Conservation (phyloP, 2,329 filamentous ascomycete genomes). For the Microdochium paspali region DNA sequence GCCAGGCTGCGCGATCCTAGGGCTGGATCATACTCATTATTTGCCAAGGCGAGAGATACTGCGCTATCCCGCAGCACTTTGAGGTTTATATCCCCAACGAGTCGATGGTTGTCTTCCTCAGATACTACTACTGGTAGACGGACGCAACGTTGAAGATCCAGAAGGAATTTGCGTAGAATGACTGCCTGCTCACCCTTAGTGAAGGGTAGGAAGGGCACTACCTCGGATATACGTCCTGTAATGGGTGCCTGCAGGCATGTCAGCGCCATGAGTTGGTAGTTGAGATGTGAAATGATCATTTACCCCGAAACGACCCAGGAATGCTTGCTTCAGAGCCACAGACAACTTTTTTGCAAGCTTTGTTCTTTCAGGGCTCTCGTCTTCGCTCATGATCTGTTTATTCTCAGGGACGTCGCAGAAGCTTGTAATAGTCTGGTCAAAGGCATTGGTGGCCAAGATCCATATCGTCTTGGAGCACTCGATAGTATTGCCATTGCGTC, state of each 20-base stretch:
- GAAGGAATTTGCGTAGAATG: constrained; percentile 2
- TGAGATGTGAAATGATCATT: neutral
- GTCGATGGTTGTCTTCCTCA: neutral
- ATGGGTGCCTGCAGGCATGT: constrained; percentile 4
- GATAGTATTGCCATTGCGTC: constrained; percentile 19
- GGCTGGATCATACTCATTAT: neutral
- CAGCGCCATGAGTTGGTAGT: neutral
- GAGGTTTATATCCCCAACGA: neutral
- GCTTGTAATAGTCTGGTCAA: constrained; percentile 25
- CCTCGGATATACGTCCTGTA: constrained; percentile 7
- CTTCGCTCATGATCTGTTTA: constrained; percentile 2
- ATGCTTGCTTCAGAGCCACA: constrained; percentile 6
- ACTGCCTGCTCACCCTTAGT: constrained; percentile 5
- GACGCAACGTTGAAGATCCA: neutral
- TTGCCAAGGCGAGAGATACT: neutral
- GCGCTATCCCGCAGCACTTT: neutral
- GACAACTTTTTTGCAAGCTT: constrained; percentile 7
- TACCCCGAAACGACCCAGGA: constrained; percentile 4
- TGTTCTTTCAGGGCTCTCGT: constrained; percentile 2
- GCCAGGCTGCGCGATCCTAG: neutral
- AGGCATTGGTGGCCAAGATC: constrained; percentile 36
- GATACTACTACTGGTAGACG: neutral
- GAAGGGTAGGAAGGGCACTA: constrained; percentile 10
- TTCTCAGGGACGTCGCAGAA: constrained; percentile 22
- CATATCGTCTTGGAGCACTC: constrained; percentile 35